These are phyloP conservation scores for Metarhizium brunneum DNA, from an alignment of 2,329 filamentous ascomycete species.

Conservation along the genomic window DNA sequence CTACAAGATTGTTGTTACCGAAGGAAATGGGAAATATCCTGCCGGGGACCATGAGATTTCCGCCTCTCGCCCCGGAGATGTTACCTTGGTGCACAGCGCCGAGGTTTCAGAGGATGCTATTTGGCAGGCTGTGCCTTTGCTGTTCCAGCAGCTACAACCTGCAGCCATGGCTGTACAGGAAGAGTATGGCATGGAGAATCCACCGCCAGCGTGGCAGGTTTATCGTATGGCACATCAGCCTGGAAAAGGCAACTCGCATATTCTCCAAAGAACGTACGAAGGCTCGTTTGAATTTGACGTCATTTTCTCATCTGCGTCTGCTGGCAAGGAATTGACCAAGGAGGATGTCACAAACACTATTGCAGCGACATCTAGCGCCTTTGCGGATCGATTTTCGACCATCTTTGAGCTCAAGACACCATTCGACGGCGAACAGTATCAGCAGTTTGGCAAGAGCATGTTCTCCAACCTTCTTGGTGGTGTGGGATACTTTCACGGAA, in stretches of 20 bases:
- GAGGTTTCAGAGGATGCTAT: conserved; percentile 55
- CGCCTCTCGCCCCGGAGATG: conserved; percentile 60
- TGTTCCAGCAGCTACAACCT: conserved; percentile 45
- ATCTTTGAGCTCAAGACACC: conserved; percentile 61
- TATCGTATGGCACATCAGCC: conserved; percentile 69
- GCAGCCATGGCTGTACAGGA: conserved; percentile 40
- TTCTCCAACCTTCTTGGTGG: conserved; percentile 92
- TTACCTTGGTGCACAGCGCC: conserved; percentile 67
- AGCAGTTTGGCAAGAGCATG: conserved; percentile 76
- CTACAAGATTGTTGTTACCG: conserved; percentile 70
- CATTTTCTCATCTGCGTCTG: conserved; percentile 74
- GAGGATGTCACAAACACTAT: conserved; percentile 65
- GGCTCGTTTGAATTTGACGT: conserved; percentile 91
- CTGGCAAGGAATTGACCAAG: conserved; percentile 41
- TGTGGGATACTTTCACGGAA: conserved; percentile 89
- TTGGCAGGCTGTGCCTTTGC: conserved; percentile 73
- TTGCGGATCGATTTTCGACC: conserved; percentile 64
- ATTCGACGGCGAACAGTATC: conserved; percentile 64
- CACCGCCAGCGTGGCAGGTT: conserved; percentile 76
- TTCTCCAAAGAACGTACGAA: conserved; percentile 86
- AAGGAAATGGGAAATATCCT: conserved; percentile 55
- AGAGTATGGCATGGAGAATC: conserved; percentile 47
- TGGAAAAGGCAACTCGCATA: conserved; percentile 67
- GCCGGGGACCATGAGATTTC: conserved; percentile 57
- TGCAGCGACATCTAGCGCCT: conserved; percentile 53